These are phyloP conservation scores for Vaccinium corymbosum DNA, from an alignment of 148 eudicot species.

Conservation along the genomic window DNA sequence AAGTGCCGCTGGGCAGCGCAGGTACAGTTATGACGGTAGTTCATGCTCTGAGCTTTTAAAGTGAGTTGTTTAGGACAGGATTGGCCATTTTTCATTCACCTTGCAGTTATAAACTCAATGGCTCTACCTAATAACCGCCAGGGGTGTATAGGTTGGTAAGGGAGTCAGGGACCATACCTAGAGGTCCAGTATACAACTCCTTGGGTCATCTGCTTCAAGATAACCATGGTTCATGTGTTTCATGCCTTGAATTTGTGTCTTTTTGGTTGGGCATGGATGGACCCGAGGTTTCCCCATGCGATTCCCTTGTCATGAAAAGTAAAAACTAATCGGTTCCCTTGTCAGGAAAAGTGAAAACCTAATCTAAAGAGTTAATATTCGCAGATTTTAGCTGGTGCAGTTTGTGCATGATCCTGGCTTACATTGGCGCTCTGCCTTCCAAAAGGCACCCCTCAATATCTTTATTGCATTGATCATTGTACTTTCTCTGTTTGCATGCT, in stretches of 20 bases:
- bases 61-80: background rate
- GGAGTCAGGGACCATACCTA: background rate
- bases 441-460: background rate
- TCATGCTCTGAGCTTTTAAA: background rate
- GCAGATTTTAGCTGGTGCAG: background rate
- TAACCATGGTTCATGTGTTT: too few relatives aligned
- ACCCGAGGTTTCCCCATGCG: background rate
- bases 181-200: background rate
- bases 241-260: background rate
- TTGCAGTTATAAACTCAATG: too few relatives aligned
- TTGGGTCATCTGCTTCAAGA: background rate
- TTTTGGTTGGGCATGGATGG: background rate
- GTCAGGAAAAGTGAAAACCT: too few relatives aligned
- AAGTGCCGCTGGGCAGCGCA: constrained; percentile 55
- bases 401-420: background rate
- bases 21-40: constrained; percentile 34
- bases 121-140: background rate
- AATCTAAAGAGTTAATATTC: background rate
- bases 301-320: too few relatives aligned
- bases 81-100: background rate
- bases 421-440: background rate
- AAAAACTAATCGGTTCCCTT: background rate
- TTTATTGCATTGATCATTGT: background rate
- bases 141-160: background rate
- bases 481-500: background rate